Base-by-base conservation (phyloP, 2,329 filamentous ascomycete species). In the Trichoderma aggressivum region DNA sequence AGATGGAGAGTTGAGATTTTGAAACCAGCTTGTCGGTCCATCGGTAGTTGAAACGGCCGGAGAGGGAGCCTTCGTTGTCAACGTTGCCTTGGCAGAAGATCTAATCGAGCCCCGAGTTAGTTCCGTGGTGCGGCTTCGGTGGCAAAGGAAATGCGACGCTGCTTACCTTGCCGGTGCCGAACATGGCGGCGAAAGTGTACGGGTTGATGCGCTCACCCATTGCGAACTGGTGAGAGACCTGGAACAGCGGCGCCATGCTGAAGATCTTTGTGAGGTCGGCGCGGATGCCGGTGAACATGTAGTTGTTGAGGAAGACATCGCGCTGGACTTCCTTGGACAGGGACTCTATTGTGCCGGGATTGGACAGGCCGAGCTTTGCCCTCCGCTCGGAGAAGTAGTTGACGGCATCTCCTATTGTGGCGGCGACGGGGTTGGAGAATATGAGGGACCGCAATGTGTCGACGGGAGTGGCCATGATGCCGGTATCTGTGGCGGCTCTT, bases 181-280 rank as follows among this genome's bases (percentile, higher is more conserved):
- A 98, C 79, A 99, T 89, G 75, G 93, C 93, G 76, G 94, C 93
- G 84, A 98, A 97, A 70, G 93, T 94, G 84, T 99, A 99, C 47
- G 96, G 96, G 81, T 94, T 94, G 81, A 97, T 87, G 76, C 92
- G 90, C 83, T 97, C 94, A 77, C 96, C 95, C 89, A 98, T 93
- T 70, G 95, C 92, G 82, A 99, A 96, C 77, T 96, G 93, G 85
- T 99, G 96, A 75, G 95, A 98, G 77, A 98, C 92, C 84, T 98
- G 95, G 87, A 99, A 99, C 76, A 98, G 86, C 71, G 96, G 96
- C 71, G 91, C 89, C 81, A 97, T 89, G 87, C 94, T 96, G 85
- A 98, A 97, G 80, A 94, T 91, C 87, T 98, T 98, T 81, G 94
- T 98, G 81, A 98, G 86, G 83, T 99, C 96, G 81, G 95, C 97